Base-by-base conservation (phyloP, 345 rosid genomes). In the Euphorbia pulcherrima region DNA sequence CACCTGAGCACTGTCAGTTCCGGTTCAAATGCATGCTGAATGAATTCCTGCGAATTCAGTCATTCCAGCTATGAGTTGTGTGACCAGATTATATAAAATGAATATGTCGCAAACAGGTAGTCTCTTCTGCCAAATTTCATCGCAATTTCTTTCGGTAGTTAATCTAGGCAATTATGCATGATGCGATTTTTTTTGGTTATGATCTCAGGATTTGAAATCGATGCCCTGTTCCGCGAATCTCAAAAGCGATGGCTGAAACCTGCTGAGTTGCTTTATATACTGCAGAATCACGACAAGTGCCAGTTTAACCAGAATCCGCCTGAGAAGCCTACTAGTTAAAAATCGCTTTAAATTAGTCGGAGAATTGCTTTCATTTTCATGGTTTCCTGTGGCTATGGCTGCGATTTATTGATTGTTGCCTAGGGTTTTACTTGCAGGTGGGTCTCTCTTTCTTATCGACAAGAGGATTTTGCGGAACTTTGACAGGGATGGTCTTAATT, bases 171-270 rank as follows among this genome's bases (percentile, higher is more conserved):
- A 33, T 33, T 33, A 33, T 33, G 37, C 37, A 33, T 33, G 3
- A 33, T 33, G 37, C 7, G 7, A 3, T 3, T 33, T 33, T 33
- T 33, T 2, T 33, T 8, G 39, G 37, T 69, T 47, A 12, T 50
- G 7, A 21, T 62, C 23, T 60, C 82, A 92, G 98, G 84, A 66
- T 86, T 79, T 77, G 88, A 82, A 35, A 77, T 85, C 62, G 52
- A 54, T 57, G 60, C 40, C 69, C 77, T 94, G 40, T 77, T 76
- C 62, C 83, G 75, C 68, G 97, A 89, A 77, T 97, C 96, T 54
- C 88, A 78, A 53, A 58, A 20, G 52, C 92, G 99, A 52, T 94
- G 99, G 99, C 75, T 94, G 78, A 94, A 89, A 78, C 96, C 99
- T 4, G 90, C 88, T 0, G 97, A 93, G 67, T 89, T 93, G 30